These are phyloP conservation scores for Trichoderma atrobrunneum DNA, from an alignment of 2,329 filamentous ascomycete species.

Conservation along the genomic window DNA sequence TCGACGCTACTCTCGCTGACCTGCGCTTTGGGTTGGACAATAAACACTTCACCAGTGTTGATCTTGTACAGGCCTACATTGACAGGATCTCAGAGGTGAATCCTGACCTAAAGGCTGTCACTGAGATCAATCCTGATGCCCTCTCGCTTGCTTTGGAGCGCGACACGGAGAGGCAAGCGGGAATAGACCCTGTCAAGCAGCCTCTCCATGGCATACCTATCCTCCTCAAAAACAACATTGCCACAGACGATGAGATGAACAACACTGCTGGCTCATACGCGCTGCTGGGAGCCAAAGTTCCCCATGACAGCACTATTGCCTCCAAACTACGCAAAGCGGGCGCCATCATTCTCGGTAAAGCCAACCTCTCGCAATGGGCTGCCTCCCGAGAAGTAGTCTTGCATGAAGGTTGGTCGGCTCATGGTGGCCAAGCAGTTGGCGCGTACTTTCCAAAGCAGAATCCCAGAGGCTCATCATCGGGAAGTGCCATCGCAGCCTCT, in stretches of 20 bases:
- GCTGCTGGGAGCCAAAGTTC: slow-evolving; percentile 56
- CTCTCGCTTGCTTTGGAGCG: slow-evolving; percentile 36
- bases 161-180: slow-evolving; percentile 29
- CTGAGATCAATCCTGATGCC: slow-evolving; percentile 40
- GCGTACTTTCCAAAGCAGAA: slow-evolving; percentile 62
- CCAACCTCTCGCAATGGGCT: slow-evolving; percentile 62
- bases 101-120: slow-evolving; percentile 26
- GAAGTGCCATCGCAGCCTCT: slow-evolving; percentile 57
- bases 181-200: not conserved
- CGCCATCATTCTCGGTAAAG: slow-evolving; percentile 61
- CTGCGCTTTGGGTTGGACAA: slow-evolving; percentile 23
- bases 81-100: slow-evolving; percentile 30
- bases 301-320: slow-evolving; percentile 42
- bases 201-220: slow-evolving; percentile 64
- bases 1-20: slow-evolving; percentile 26
- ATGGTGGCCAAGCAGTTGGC: slow-evolving; percentile 59
- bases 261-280: slow-evolving; percentile 63
- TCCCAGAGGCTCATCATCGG: slow-evolving; percentile 59
- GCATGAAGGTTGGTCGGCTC: slow-evolving; percentile 61
- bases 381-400: slow-evolving; percentile 54
- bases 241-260: slow-evolving; percentile 59
- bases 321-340: slow-evolving; percentile 58
- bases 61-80: slow-evolving; percentile 35
- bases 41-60: slow-evolving; percentile 35
- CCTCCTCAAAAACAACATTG: slow-evolving; percentile 66